Conservation (phyloP, 2,329 filamentous ascomycete species). For the Claviceps maximensis region DNA sequence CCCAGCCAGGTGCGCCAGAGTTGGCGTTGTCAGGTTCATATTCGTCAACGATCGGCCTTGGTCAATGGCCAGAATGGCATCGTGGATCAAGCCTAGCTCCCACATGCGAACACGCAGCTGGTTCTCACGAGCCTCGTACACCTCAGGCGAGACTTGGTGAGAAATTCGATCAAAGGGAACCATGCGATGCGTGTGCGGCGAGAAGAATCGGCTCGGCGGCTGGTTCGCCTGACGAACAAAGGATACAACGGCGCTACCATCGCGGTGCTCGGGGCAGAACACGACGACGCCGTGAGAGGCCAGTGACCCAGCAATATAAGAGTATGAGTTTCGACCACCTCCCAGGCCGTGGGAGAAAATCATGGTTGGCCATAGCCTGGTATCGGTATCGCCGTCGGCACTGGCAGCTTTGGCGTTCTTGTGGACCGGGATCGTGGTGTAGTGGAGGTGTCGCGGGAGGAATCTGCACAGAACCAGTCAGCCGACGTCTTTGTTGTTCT, state of each 20-base stretch:
- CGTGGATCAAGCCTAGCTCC: slow-evolving; percentile 62
- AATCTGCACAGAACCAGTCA: slow-evolving; percentile 29
- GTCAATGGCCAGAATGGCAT: slow-evolving; percentile 55
- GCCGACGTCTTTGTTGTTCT: not conserved
- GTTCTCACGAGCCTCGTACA: slow-evolving; percentile 52
- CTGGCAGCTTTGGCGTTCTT: slow-evolving; percentile 57
- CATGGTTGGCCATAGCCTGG: slow-evolving; percentile 61
- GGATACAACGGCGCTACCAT: slow-evolving; percentile 65
- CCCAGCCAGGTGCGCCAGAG: slow-evolving; percentile 46
- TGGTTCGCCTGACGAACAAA: slow-evolving; percentile 50
- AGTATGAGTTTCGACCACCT: slow-evolving; percentile 72
- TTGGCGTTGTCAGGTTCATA: slow-evolving; percentile 34
- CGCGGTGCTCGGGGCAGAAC: slow-evolving; percentile 69
- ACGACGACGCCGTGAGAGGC: slow-evolving; percentile 74
- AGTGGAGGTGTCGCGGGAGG: slow-evolving; percentile 58
- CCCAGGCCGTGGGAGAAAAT: slow-evolving; percentile 80
- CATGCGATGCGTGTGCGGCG: slow-evolving; percentile 14
- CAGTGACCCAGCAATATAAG: slow-evolving; percentile 64
- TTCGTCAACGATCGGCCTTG: slow-evolving; percentile 35
- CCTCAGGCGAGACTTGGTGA: slow-evolving; percentile 51
- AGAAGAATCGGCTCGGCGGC: slow-evolving; percentile 18
- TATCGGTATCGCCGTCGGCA: slow-evolving; percentile 36
- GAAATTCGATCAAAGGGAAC: slow-evolving; percentile 40
- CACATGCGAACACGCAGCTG: slow-evolving; percentile 66
- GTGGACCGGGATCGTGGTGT: slow-evolving; percentile 57